Evolutionary conservation across 148 eudicot species (phyloP), one percentile per base, ranked within the genome.

Genomic region (Cornus florida): DNA sequence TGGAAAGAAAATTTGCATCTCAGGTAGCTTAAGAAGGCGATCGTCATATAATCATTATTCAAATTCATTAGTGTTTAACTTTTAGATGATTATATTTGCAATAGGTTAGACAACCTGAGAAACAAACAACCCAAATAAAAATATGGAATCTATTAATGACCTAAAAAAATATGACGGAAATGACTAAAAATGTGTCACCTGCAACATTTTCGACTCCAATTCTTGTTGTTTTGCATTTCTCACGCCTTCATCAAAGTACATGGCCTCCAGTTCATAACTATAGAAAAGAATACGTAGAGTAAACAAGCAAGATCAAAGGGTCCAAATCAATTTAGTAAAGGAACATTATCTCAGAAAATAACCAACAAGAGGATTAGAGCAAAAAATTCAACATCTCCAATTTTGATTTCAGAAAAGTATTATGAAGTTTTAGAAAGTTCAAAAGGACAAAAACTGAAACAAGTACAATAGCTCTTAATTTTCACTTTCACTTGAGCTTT

Each of bases 231-330:
- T 86, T 74, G 84, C 75, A 76, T 72, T 81, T 80, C 86, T 83
- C 79, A 86, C 88, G 48, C 65, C 74, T 71, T 86, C 84, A 20
- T 86, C 88, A 75, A 86, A 86, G 75, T 73, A 86, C 70, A 53
- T 67, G 72, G 86, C 43, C 75, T 86, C 88, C 22, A 31, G 33
- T 59, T 86, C 88, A 75, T 86, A 86, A 33, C 88, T 86, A 73
- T 24, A 11, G n/a, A 9, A 65, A 64, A 22, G 19, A 39, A 33
- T 20, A 20, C 10, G 20, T 0, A 28, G n/a, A 22, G n/a, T 64
- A 23, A 23, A 76, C 28, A 24, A 76, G n/a, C 46, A 67, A 48
- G 31, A 28, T 66, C 38, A 66, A 35, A 41, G 41, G 71, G 28
- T 46, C 66, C 66, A 57, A 57, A 57, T 57, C 20, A 57, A 57